phyloP scores from a whole-genome alignment of 2,329 filamentous ascomycete species.

The Pseudocercospora macadamiae region DNA sequence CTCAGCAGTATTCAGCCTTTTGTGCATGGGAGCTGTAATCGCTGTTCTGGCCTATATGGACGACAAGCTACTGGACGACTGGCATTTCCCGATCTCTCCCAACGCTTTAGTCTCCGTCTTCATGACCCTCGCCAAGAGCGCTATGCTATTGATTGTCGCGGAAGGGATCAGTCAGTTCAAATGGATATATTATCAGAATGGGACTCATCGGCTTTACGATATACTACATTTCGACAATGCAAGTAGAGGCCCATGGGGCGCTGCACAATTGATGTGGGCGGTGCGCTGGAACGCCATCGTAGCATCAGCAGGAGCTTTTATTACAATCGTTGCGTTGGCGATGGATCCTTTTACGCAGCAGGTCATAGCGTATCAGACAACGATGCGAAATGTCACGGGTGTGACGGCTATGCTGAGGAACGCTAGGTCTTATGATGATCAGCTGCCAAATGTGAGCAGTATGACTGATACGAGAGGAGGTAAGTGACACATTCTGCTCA shows the following conservation, averaged over 20 bases:
- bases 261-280: neutral
- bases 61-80: neutral
- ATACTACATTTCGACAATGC: constrained; percentile 1
- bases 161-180: neutral
- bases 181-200: neutral
- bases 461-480: neutral
- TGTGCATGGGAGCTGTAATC: neutral
- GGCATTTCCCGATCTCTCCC: constrained; percentile 1
- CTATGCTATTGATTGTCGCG: neutral
- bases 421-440: neutral
- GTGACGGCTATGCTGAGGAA: neutral
- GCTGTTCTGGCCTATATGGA: neutral
- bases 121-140: neutral
- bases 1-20: neutral
- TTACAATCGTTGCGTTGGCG: neutral
- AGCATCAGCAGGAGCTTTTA: neutral
- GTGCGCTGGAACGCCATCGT: neutral
- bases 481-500: neutral
- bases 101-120: neutral
- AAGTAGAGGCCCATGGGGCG: constrained; percentile 1
- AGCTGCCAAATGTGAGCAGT: neutral
- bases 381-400: neutral
- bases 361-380: constrained; percentile 1
- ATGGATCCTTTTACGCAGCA: constrained; percentile 5
- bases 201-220: neutral